Base-by-base conservation (phyloP, 2,329 filamentous ascomycete species). In the Penicillium sp. region DNA sequence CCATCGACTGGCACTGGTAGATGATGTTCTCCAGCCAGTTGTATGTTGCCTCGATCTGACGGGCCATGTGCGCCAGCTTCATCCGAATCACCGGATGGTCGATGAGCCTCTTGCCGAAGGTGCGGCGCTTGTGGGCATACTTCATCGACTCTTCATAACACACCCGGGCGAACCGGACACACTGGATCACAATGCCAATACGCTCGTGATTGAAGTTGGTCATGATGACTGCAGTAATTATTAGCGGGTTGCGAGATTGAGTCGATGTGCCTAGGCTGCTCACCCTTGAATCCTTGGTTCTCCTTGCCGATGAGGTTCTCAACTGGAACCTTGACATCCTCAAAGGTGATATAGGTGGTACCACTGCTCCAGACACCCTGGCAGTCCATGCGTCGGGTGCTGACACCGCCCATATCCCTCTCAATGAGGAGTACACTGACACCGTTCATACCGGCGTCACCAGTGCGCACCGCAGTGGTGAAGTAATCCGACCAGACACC, bases 161-260 rank as follows among this genome's bases (percentile, higher is more conserved):
- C 59, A 97, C 91, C 59, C 93, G 89, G 38, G 87, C 84, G 80
- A 98, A 97, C 64, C 93, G 89, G 57, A 96, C 71, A 64, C 84
- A 95, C 74, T 98, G 93, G 75, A 97, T 97, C 74, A 97, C 90
- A 72, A 98, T 97, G 55, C 93, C 93, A 61, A 98, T 90, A 56
- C 93, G 88, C 75, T 98, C 93, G 78, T 97, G 93, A 80, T 97
- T 97, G 78, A 96, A 96, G 79, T 96, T 96, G 69, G 88, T 96
- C 91, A 97, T 97, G 77, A 98, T 91, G 66, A 82, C n/a, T n/a
- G n/a, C n/a, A n/a, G n/a, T n/a, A n/a, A n/a, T n/a, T n/a, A n/a
- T n/a, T n/a, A n/a, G n/a, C n/a, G n/a, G n/a, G n/a, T n/a, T n/a
- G n/a, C n/a, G n/a, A n/a, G n/a, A n/a, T n/a, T n/a, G n/a, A n/a